A percentile compares a stretch with the other conserved stretches of the same genome.
Evolutionary conservation across 225 moss, liverwort and hornwort species (phyloP).

Genomic region (Rhytidiadelphus loreus): DNA sequence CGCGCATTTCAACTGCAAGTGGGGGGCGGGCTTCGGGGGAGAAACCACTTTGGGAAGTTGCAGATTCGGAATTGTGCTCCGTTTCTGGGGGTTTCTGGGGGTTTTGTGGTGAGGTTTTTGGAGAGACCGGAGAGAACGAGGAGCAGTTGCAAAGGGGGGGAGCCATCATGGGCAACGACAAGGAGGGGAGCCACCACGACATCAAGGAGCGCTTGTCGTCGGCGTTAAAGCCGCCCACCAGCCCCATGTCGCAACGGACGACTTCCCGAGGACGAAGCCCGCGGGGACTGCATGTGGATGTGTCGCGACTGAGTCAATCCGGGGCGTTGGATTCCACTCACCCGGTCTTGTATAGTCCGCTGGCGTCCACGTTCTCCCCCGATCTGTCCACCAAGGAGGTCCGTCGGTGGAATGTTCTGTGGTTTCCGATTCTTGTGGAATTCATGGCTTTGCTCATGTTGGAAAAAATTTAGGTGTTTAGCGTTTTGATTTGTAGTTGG

Average conservation of each 20-base stretch:
- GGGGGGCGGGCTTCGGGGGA: background rate
- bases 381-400: conserved; percentile 34
- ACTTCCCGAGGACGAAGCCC: background rate
- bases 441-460: background rate
- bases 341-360: conserved; percentile 25
- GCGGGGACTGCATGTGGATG: conserved; percentile 36
- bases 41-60: background rate
- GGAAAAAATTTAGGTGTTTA: background rate
- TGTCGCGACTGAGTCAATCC: conserved; percentile 23
- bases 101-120: background rate
- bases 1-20: background rate
- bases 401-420: background rate
- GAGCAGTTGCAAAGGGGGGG: background rate
- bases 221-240: conserved; percentile 17
- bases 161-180: conserved; percentile 18
- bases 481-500: background rate
- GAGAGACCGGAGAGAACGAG: background rate
- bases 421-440: background rate
- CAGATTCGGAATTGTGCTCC: background rate
- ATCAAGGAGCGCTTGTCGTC: background rate
- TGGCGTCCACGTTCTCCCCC: conserved; percentile 40
- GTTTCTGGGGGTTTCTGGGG: background rate
- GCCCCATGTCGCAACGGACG: conserved; percentile 11
- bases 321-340: conserved; percentile 28
- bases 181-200: background rate